Percentiles rank a stretch among this genome's conserved stretches.
phyloP scores from a whole-genome alignment of 1,284 basidiomycete species.

The Mycena citricolor region DNA sequence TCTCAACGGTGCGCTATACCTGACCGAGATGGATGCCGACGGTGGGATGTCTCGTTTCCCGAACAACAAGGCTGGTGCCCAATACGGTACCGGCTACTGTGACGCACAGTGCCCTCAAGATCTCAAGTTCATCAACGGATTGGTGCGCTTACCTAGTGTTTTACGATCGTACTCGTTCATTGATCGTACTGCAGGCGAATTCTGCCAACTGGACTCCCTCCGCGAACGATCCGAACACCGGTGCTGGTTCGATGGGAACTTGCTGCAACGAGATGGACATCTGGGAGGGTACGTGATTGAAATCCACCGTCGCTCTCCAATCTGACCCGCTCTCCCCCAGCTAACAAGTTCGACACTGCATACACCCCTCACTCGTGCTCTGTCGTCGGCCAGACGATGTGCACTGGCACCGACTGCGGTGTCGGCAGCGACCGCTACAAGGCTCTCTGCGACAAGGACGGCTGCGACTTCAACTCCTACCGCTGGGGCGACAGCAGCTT shows the following conservation, averaged over 20 bases:
- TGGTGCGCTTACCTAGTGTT: conserved; percentile 32
- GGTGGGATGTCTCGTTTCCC: conserved; percentile 50
- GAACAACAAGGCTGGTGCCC: conserved; percentile 53
- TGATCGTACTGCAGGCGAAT: conserved; percentile 39
- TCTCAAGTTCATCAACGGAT: conserved; percentile 54
- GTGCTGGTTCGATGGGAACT: conserved; percentile 43
- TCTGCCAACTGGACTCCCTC: conserved; percentile 41
- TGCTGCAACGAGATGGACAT: conserved; percentile 60
- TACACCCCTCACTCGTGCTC: conserved; percentile 22
- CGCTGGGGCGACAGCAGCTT: conserved; percentile 50
- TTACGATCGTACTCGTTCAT: conserved; percentile 26
- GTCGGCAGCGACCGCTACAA: conserved; percentile 36
- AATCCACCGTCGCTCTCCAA: conserved; percentile 35
- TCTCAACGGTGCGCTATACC: conserved; percentile 49
- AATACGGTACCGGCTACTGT: conserved; percentile 57
- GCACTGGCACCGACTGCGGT: conserved; percentile 37
- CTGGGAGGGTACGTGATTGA: conserved; percentile 39
- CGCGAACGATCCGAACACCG: conserved; percentile 43
- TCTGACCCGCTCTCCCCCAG: too few species aligned
- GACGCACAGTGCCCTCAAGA: conserved; percentile 58
- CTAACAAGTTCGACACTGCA: conserved; percentile 21
- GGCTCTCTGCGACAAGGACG: conserved; percentile 49
- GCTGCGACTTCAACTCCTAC: conserved; percentile 58
- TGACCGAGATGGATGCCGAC: conserved; percentile 50
- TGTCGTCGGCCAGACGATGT: conserved; percentile 29